phyloP scores from a whole-genome alignment of 345 rosid species.

The Gossypium bickii region DNA sequence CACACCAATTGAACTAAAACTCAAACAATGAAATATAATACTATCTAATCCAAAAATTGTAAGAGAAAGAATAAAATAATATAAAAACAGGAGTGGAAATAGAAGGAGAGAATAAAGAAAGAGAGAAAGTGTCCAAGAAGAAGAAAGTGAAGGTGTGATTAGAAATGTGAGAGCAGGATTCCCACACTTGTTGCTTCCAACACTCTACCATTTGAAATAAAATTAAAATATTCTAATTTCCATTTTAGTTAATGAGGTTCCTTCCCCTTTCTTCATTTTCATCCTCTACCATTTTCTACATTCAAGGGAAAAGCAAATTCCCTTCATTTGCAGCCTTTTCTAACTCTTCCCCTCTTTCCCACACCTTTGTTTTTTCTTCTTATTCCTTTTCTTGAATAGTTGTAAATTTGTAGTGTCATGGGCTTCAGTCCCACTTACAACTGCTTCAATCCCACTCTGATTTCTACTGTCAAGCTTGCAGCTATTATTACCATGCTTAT shows the following conservation, averaged over 20 bases:
- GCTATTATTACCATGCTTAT: too few species aligned
- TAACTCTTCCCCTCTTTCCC: background rate
- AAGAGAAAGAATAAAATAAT: too few species aligned
- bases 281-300: conserved; percentile 26
- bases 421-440: too few species aligned
- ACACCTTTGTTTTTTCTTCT: background rate
- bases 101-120: too few species aligned
- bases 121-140: too few species aligned
- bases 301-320: conserved; percentile 23
- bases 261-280: background rate
- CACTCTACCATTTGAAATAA: conserved; percentile 16
- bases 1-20: accelerated
- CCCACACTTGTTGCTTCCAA: conserved; percentile 34
- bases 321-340: conserved; percentile 30
- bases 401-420: too few species aligned
- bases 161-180: conserved; percentile 34
- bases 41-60: too few species aligned
- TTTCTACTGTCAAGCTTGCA: too few species aligned
- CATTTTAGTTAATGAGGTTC: conserved; percentile 14
- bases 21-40: too few species aligned
- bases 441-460: too few species aligned
- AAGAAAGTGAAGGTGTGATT: too few species aligned
- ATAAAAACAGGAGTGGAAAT: too few species aligned
- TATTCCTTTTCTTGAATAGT: background rate
- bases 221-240: background rate